Evolutionary conservation across 257 asterid genomes (phyloP).

Genomic region (Linderniella brevidens): DNA sequence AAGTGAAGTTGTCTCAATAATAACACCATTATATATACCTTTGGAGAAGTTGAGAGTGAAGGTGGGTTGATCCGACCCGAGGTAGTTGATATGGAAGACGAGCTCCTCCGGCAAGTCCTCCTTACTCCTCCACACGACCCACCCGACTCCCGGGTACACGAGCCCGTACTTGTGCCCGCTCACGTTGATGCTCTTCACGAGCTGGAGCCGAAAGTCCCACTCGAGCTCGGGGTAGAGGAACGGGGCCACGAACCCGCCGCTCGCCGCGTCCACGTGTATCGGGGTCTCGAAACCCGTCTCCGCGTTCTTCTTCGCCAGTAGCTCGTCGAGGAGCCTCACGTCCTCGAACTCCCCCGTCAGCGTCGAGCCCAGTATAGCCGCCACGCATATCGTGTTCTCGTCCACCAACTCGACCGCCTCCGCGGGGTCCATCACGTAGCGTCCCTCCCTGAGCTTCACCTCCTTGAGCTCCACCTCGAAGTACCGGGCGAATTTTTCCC

Average conservation of each 20-base stretch:
- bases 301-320: slow-evolving; percentile 26
- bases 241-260: slow-evolving; percentile 56
- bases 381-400: slow-evolving; percentile 43
- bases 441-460: slow-evolving; percentile 42
- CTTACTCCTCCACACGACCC: slow-evolving; percentile 43
- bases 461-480: slow-evolving; percentile 54
- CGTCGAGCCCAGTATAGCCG: slow-evolving; percentile 45
- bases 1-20: background rate
- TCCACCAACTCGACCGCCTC: slow-evolving; percentile 51
- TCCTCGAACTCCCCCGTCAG: slow-evolving; percentile 52
- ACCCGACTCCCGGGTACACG: slow-evolving; percentile 46
- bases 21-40: slow-evolving; percentile 14
- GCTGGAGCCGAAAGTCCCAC: slow-evolving; percentile 45
- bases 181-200: slow-evolving; percentile 46
- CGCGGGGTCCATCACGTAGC: slow-evolving; percentile 36
- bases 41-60: slow-evolving; percentile 52
- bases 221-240: slow-evolving; percentile 42
- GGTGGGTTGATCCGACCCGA: slow-evolving; percentile 53
- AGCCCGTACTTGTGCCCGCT: slow-evolving; percentile 55
- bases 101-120: slow-evolving; percentile 46
- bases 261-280: slow-evolving; percentile 55
- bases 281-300: slow-evolving; percentile 47
- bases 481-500: slow-evolving; percentile 57
- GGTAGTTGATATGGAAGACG: slow-evolving; percentile 44
- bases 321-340: slow-evolving; percentile 37